Percentiles rank a stretch among this genome's conserved stretches.
These are phyloP conservation scores for Guadua angustifolia DNA, from an alignment of 176 grass and related monocot species.

Conservation along the genomic window DNA sequence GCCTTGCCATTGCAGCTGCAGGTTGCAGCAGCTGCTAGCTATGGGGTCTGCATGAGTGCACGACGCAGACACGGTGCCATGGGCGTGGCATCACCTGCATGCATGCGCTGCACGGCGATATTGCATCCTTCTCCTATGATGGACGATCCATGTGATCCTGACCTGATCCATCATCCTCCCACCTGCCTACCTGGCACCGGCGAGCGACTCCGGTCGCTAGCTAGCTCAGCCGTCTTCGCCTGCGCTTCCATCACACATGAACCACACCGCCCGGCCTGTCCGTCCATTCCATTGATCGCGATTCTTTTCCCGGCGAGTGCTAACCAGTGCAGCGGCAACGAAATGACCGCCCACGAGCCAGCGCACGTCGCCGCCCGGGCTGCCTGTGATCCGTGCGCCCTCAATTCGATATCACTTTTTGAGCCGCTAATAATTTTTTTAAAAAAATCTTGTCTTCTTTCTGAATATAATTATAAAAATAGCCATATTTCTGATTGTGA, in stretches of 20 bases:
- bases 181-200: neutral
- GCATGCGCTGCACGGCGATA: neutral
- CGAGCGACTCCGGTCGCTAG: neutral
- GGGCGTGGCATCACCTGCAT: neutral
- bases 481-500: too few species aligned
- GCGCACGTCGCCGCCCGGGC: neutral
- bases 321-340: neutral
- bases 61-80: neutral
- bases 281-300: neutral
- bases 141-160: neutral
- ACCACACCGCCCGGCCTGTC: neutral
- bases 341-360: neutral
- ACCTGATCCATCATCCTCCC: neutral
- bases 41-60: neutral
- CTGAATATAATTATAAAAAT: too few species aligned
- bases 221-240: neutral
- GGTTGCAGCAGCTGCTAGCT: neutral
- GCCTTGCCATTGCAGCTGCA: neutral
- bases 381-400: too few species aligned
- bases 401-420: too few species aligned
- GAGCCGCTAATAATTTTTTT: too few species aligned
- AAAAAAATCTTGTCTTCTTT: too few species aligned
- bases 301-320: neutral
- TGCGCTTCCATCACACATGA: neutral
- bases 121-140: neutral